phyloP scores from a whole-genome alignment of 2,329 filamentous ascomycete species.

The Fusarium oxysporum region DNA sequence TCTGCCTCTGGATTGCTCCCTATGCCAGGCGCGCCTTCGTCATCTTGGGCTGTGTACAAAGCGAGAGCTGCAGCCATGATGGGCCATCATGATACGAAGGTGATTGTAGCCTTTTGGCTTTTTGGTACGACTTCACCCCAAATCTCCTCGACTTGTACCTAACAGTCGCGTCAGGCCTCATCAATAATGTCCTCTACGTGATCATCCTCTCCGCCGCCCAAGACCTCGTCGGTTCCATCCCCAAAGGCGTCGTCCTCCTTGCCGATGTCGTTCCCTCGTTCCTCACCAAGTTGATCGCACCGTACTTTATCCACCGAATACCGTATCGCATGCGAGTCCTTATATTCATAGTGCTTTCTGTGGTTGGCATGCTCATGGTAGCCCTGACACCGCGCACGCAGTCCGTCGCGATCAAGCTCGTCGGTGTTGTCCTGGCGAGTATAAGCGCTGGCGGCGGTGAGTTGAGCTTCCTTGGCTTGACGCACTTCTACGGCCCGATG shows the following conservation, averaged over 20 bases:
- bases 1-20: slow-evolving; percentile 63
- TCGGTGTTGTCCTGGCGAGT: slow-evolving; percentile 86
- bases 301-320: slow-evolving; percentile 92
- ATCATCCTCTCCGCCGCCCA: slow-evolving; percentile 95
- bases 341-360: slow-evolving; percentile 79
- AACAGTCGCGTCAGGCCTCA: slow-evolving; percentile 55
- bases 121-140: slow-evolving; percentile 72
- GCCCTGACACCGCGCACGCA: slow-evolving; percentile 77
- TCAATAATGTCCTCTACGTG: slow-evolving; percentile 98
- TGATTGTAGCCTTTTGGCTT: slow-evolving; percentile 89
- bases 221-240: slow-evolving; percentile 91
- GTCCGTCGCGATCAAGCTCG: slow-evolving; percentile 79
- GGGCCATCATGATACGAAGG: slow-evolving; percentile 74
- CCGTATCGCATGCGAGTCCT: slow-evolving; percentile 82
- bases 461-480: slow-evolving; percentile 89
- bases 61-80: slow-evolving; percentile 74
- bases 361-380: slow-evolving; percentile 89
- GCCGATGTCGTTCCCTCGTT: slow-evolving; percentile 94
- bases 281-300: slow-evolving; percentile 85
- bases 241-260: slow-evolving; percentile 92
- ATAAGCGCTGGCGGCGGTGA: slow-evolving; percentile 89
- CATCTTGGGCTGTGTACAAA: slow-evolving; percentile 80
- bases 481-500: slow-evolving; percentile 91
- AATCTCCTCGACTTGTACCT: fast-evolving
- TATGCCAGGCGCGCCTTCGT: slow-evolving; percentile 67